phyloP scores from a whole-genome alignment of 163 green algal species.

The Coccomyxa subellipsoidea region DNA sequence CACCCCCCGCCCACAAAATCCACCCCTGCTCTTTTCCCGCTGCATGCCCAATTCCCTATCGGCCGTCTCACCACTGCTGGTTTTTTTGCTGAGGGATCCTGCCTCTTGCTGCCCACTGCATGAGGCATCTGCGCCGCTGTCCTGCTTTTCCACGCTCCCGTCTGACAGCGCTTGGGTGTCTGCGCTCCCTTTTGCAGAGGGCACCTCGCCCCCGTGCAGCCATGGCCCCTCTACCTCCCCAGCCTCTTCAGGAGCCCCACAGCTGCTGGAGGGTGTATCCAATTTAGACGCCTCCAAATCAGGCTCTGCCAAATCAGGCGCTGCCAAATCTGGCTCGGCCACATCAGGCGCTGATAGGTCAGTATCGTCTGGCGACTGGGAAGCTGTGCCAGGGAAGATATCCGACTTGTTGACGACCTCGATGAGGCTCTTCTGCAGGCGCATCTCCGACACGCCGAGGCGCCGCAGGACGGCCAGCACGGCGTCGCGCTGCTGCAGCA shows the following conservation, averaged over 20 bases:
- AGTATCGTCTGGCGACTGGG: background rate
- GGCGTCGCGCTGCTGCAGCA: slow-evolving; percentile 36
- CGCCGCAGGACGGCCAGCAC: slow-evolving; percentile 32
- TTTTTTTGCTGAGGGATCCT: background rate
- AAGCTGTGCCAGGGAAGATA: slow-evolving; percentile 13
- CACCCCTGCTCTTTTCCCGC: background rate
- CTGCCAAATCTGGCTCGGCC: too few relatives aligned
- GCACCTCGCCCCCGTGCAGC: too few relatives aligned
- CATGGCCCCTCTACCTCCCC: too few relatives aligned
- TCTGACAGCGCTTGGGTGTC: too few relatives aligned
- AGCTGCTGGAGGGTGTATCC: too few relatives aligned
- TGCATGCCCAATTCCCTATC: background rate
- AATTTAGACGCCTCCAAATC: too few relatives aligned
- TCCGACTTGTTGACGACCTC: slow-evolving; percentile 70
- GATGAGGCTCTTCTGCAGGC: slow-evolving; percentile 32
- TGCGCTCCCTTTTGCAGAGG: too few relatives aligned
- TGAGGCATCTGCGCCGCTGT: too few relatives aligned
- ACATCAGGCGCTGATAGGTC: background rate
- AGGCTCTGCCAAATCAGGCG: too few relatives aligned
- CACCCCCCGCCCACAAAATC: background rate
- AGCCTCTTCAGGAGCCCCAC: too few relatives aligned
- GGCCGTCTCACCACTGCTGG: background rate
- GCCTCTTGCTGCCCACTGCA: too few relatives aligned
- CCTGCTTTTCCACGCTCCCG: too few relatives aligned
- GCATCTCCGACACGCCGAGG: slow-evolving; percentile 37